Evolutionary conservation across 441 rosid species (phyloP).

Genomic region (Francoa sonchifolia): DNA sequence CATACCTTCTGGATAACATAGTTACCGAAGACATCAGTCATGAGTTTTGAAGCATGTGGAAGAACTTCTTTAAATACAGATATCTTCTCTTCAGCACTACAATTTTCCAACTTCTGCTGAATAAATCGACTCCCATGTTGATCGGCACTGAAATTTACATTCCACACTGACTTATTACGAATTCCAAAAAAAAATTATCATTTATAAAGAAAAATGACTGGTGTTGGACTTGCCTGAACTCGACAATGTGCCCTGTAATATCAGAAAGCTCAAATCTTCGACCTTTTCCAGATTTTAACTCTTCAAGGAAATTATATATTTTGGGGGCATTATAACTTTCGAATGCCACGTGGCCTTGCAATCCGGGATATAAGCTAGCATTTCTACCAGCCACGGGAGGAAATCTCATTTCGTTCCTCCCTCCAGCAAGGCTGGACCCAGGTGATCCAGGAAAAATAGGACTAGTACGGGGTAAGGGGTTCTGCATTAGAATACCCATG

Average conservation of each 20-base stretch:
- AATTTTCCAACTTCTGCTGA: slow-evolving; percentile 74
- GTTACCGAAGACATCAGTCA: slow-evolving; percentile 83
- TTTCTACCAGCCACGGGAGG: slow-evolving; percentile 21
- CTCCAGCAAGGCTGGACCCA: slow-evolving; percentile 14
- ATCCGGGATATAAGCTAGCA: slow-evolving; percentile 29
- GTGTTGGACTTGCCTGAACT: slow-evolving; percentile 44
- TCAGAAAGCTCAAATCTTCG: slow-evolving; percentile 55
- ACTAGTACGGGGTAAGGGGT: slow-evolving; percentile 27
- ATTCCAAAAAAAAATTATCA: neutral
- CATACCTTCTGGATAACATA: slow-evolving; percentile 75
- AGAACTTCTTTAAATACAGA: slow-evolving; percentile 61
- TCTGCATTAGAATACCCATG: slow-evolving; percentile 38
- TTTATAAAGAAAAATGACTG: neutral
- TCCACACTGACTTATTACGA: no score
- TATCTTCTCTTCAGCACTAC: slow-evolving; percentile 46
- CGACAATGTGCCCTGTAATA: slow-evolving; percentile 64
- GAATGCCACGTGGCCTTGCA: slow-evolving; percentile 35
- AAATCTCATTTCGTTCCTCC: slow-evolving; percentile 23
- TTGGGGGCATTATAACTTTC: slow-evolving; percentile 29
- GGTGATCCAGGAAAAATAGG: slow-evolving; percentile 35
- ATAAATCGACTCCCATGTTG: slow-evolving; percentile 74
- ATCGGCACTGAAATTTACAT: slow-evolving; percentile 50
- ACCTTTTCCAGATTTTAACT: slow-evolving; percentile 53
- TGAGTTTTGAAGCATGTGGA: slow-evolving; percentile 51
- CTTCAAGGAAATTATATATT: slow-evolving; percentile 52